Percentiles rank a stretch among this genome's conserved stretches.
phyloP scores from a whole-genome alignment of 805 yeast genomes.

The Danielozyma ontarioensis region DNA sequence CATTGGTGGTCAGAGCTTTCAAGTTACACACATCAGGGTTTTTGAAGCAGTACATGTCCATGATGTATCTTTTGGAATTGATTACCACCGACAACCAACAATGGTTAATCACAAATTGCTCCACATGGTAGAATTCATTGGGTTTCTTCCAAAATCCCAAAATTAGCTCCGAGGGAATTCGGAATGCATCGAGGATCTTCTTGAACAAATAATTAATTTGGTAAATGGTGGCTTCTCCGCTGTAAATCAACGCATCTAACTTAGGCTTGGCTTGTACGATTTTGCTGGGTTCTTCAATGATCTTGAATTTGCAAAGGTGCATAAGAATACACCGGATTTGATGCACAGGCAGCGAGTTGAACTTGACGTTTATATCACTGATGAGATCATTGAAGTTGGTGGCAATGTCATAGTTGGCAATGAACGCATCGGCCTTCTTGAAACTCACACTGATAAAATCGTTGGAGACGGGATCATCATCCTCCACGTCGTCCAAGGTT shows the following conservation, averaged over 20 bases:
- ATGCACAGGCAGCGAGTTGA: constrained; percentile 38
- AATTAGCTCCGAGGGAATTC: constrained; percentile 70
- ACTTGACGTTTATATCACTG: constrained; percentile 36
- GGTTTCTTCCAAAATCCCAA: constrained; percentile 83
- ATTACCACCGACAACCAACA: constrained; percentile 81
- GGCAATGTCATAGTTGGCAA: constrained; percentile 20
- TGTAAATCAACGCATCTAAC: constrained; percentile 37
- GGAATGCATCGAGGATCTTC: constrained; percentile 63
- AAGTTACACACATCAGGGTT: constrained; percentile 30
- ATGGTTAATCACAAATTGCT: constrained; percentile 63
- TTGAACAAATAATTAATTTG: constrained; percentile 77
- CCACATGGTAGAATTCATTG: constrained; percentile 48
- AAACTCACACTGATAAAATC: constrained; percentile 6
- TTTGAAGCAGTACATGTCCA: constrained; percentile 52
- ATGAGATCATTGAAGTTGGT: constrained; percentile 38
- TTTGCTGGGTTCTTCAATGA: constrained; percentile 32
- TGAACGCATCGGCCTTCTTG: constrained; percentile 28
- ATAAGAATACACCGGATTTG: constrained; percentile 56
- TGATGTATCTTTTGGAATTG: constrained; percentile 71
- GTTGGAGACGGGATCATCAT: constrained; percentile 1
- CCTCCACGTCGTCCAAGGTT: constrained; percentile 16
- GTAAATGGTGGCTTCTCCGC: constrained; percentile 55
- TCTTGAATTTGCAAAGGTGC: constrained; percentile 64
- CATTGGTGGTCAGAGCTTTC: constrained; percentile 28
- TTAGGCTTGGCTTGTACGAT: constrained; percentile 37